Conservation (phyloP, 768 basidiomycete genomes). For the Paxillus involutus region DNA sequence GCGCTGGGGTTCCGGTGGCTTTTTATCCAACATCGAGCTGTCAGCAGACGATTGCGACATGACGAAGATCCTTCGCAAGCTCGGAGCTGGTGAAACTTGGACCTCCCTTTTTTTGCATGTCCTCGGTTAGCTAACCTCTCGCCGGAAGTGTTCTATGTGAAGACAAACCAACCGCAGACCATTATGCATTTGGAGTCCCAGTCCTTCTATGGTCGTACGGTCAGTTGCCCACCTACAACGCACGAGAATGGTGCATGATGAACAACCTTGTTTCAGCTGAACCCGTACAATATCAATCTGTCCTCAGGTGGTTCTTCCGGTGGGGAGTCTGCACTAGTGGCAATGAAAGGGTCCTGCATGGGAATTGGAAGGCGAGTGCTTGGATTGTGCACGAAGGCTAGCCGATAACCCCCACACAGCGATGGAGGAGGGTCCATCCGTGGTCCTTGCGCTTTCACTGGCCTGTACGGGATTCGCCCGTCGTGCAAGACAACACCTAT, state of each 20-base stretch:
- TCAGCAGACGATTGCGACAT: conserved; percentile 29
- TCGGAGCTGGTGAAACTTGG: conserved; percentile 39
- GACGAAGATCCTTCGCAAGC: conserved; percentile 37
- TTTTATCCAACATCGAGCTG: conserved; percentile 23
- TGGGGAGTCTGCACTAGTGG: conserved; percentile 49
- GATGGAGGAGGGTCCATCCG: conserved; percentile 40
- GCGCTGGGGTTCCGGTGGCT: conserved; percentile 37
- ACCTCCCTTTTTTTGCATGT: background rate
- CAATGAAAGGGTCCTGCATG: conserved; percentile 44
- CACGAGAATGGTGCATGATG: background rate
- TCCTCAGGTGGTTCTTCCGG: conserved; percentile 54
- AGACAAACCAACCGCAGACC: conserved; percentile 44
- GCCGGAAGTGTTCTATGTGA: conserved; percentile 40
- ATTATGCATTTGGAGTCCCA: conserved; percentile 39
- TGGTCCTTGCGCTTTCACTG: conserved; percentile 35
- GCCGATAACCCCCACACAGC: conserved; percentile 1
- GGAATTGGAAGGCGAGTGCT: conserved; percentile 39
- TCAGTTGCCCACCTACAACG: background rate
- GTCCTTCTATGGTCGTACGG: conserved; percentile 34
- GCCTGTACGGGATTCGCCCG: conserved; percentile 43
- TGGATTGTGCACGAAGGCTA: conserved; percentile 7
- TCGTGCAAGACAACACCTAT: conserved; percentile 32
- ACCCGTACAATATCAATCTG: conserved; percentile 44
- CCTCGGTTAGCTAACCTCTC: background rate
- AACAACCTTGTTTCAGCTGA: conserved; percentile 28